Percentiles rank a stretch among this genome's conserved stretches.
Conservation (phyloP, 371 early-diverging fungal species). For the Lichtheimia corymbifera region DNA sequence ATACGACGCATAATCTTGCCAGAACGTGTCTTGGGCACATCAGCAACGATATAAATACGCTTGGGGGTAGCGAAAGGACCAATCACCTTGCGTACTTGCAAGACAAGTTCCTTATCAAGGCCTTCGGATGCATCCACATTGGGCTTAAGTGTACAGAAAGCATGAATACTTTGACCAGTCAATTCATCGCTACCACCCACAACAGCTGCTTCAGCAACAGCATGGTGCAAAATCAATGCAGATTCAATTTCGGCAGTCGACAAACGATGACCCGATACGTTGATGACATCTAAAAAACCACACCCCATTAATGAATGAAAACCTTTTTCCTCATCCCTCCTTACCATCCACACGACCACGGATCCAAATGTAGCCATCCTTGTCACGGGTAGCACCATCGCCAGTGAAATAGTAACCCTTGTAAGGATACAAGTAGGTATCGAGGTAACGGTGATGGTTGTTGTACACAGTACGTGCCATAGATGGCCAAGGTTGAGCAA, state of each 20-base stretch:
- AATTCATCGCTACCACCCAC: conserved; percentile 92
- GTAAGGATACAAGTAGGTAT: conserved; percentile 90
- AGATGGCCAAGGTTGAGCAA: conserved; percentile 91
- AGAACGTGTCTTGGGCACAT: conserved; percentile 97
- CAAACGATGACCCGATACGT: conserved; percentile 98
- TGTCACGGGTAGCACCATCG: conserved; percentile 89
- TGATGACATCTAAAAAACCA: conserved; percentile 80
- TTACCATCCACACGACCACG: conserved; percentile 89
- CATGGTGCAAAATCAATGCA: conserved; percentile 73
- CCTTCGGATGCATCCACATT: conserved; percentile 40
- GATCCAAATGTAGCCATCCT: conserved; percentile 94
- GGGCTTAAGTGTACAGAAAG: conserved; percentile 77
- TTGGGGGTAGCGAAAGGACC: conserved; percentile 96
- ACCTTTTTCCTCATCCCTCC: neutral
- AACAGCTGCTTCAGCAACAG: conserved; percentile 94
- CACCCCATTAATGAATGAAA: neutral
- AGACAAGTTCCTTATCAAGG: conserved; percentile 65
- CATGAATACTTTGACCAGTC: conserved; percentile 87
- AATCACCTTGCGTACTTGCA: conserved; percentile 86
- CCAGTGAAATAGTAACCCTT: conserved; percentile 89
- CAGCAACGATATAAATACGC: conserved; percentile 81
- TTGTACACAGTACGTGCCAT: conserved; percentile 92
- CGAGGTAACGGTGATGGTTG: conserved; percentile 85
- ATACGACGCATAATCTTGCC: conserved; percentile 98
- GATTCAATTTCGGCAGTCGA: conserved; percentile 97